phyloP scores from a whole-genome alignment of 306 rosid species.

The Parietaria judaica region DNA sequence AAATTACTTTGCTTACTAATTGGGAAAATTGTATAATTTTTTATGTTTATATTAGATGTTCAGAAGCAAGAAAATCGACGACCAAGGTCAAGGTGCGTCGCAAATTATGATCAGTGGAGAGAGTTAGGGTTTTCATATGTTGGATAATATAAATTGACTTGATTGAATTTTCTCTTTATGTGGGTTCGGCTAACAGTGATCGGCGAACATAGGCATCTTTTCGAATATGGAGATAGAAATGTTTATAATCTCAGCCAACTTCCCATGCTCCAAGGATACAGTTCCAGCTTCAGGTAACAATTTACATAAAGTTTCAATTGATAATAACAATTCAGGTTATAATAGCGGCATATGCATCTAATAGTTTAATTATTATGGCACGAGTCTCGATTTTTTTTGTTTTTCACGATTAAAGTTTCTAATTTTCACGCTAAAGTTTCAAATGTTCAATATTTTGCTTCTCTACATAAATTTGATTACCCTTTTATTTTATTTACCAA shows the following conservation, averaged over 20 bases:
- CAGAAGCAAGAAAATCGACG: constrained; percentile 76
- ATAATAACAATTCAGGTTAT: neutral
- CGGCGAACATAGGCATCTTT: constrained; percentile 47
- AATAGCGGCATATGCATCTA: too few species aligned
- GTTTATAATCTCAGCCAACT: constrained; percentile 72
- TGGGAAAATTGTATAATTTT: neutral
- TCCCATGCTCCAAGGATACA: constrained; percentile 79
- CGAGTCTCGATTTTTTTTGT: too few species aligned
- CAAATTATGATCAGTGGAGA: too few species aligned
- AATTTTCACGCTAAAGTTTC: too few species aligned
- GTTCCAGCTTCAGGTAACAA: constrained; percentile 41
- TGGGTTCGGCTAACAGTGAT: constrained; percentile 29
- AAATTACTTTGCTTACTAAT: neutral
- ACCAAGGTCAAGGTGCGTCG: constrained; percentile 61
- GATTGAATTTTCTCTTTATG: neutral
- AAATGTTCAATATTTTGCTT: too few species aligned
- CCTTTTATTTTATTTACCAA: too few species aligned
- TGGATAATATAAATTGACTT: neutral
- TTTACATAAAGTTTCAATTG: neutral
- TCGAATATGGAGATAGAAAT: constrained; percentile 65
- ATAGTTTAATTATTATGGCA: too few species aligned
- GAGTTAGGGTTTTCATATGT: neutral
- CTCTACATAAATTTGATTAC: too few species aligned
- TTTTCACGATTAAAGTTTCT: too few species aligned
- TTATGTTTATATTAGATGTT: constrained; percentile 43